Evolutionary conservation across 1,139 yeast species (phyloP).

Genomic region (Pichia sp.): DNA sequence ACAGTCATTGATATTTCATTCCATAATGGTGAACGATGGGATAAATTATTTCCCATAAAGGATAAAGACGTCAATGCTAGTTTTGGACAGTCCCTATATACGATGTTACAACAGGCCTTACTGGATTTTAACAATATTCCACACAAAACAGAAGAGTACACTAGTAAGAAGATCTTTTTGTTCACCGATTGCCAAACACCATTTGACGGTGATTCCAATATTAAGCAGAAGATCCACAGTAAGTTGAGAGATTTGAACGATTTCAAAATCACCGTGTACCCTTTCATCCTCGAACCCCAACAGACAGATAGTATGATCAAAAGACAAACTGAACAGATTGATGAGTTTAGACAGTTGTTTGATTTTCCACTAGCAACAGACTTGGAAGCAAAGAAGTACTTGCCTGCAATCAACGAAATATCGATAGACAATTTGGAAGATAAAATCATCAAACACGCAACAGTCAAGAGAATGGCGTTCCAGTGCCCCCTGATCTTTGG

Average conservation of each 20-base stretch:
- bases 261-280: constrained; percentile 52
- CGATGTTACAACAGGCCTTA: constrained; percentile 35
- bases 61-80: constrained; percentile 15
- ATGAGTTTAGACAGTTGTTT: constrained; percentile 49
- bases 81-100: constrained; percentile 28
- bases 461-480: constrained; percentile 61
- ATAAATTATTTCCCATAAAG: constrained; percentile 28
- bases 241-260: constrained; percentile 60
- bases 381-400: constrained; percentile 17
- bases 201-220: constrained; percentile 33
- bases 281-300: constrained; percentile 53
- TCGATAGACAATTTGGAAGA: constrained; percentile 46
- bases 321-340: constrained; percentile 43
- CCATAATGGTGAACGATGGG: constrained; percentile 8
- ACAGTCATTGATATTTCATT: constrained; percentile 9
- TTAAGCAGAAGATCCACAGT: constrained; percentile 48
- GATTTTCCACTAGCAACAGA: constrained; percentile 21
- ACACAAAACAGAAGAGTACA: constrained; percentile 36
- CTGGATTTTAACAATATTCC: constrained; percentile 36
- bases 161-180: constrained; percentile 45
- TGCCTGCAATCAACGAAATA: constrained; percentile 39
- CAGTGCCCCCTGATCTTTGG: constrained; percentile 54
- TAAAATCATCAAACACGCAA: constrained; percentile 54
- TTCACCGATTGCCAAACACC: constrained; percentile 64
- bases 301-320: constrained; percentile 9